A percentile compares a stretch with the other conserved stretches of the same genome.
Conservation (phyloP, 306 rosid genomes). For the Cucumis sativus region DNA sequence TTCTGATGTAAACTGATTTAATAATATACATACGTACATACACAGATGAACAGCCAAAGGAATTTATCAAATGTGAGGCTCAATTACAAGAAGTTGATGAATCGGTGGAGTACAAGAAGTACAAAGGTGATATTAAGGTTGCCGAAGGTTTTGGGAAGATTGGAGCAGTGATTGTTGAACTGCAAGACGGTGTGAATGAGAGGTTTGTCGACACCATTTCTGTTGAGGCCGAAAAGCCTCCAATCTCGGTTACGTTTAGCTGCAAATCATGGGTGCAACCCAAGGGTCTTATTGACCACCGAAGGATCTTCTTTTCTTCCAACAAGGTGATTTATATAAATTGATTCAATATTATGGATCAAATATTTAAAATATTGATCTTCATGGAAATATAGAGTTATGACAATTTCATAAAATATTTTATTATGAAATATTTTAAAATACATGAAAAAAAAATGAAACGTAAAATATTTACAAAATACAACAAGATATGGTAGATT, state of each 20-base stretch:
- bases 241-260: not conserved
- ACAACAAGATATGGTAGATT: too few species aligned
- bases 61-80: not conserved
- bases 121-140: not conserved
- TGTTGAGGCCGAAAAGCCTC: not conserved
- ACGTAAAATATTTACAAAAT: too few species aligned
- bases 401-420: too few species aligned
- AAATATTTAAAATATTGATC: too few species aligned
- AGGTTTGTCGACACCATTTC: not conserved
- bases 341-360: too few species aligned
- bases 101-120: not conserved
- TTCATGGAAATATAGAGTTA: too few species aligned
- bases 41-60: not conserved
- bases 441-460: too few species aligned
- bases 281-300: not conserved
- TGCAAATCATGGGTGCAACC: not conserved
- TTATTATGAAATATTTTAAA: too few species aligned
- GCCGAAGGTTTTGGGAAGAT: not conserved
- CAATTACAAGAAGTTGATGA: too few species aligned
- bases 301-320: not conserved
- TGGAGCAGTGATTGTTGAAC: not conserved
- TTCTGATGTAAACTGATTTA: too few species aligned
- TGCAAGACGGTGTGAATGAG: rapidly evolving
- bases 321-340: too few species aligned
- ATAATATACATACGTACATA: too few species aligned